A percentile compares a stretch with the other conserved stretches of the same genome.
These are phyloP conservation scores for Microdochium trichocladiopsis DNA, from an alignment of 2,329 filamentous ascomycete species.

Conservation along the genomic window DNA sequence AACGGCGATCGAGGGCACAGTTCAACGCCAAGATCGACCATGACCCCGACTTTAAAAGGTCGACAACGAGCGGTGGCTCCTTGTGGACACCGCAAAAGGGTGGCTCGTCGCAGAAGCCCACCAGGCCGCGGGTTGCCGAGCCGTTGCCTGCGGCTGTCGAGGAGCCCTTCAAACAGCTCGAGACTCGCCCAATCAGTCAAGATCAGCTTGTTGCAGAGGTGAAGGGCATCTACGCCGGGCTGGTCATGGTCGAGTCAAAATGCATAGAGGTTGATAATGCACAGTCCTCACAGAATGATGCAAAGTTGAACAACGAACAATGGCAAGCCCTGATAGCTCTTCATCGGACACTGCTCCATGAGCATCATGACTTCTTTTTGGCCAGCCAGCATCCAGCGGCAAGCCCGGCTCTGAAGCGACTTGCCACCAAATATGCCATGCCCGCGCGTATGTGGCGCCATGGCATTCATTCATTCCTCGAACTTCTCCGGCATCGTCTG, in stretches of 20 bases:
- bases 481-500: constrained; percentile 66
- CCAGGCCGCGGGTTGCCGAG: background rate
- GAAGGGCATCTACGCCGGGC: constrained; percentile 73
- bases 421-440: constrained; percentile 83
- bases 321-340: constrained; percentile 81
- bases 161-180: constrained; percentile 37
- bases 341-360: constrained; percentile 73
- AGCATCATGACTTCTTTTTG: constrained; percentile 81
- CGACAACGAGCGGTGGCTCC: background rate
- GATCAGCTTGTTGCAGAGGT: constrained; percentile 77
- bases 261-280: constrained; percentile 76
- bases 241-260: constrained; percentile 82
- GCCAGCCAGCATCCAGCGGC: constrained; percentile 82
- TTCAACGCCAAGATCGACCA: background rate
- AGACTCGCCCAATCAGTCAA: constrained; percentile 64
- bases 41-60: background rate
- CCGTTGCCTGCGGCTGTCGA: background rate
- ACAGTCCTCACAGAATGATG: constrained; percentile 35
- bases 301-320: constrained; percentile 55
- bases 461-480: constrained; percentile 80
- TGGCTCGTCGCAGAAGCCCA: background rate
- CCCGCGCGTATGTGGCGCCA: constrained; percentile 91
- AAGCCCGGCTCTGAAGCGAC: constrained; percentile 53
- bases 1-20: background rate
- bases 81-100: background rate